phyloP scores from a whole-genome alignment of 1,139 yeast species.

The Taphrina betulina region DNA sequence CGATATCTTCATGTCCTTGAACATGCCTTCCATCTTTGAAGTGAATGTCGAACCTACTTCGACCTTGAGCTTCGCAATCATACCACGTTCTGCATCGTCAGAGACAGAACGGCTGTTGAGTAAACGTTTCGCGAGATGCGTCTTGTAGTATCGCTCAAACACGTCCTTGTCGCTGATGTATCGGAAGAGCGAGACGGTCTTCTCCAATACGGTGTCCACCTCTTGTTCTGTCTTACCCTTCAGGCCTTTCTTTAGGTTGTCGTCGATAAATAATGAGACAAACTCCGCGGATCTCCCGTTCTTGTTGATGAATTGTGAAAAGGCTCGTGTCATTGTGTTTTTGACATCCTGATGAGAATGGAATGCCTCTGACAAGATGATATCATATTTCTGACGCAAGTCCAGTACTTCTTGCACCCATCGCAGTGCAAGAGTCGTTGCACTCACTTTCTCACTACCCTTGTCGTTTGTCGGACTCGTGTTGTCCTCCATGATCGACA shows the following conservation, averaged over 20 bases:
- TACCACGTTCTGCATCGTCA: constrained; percentile 65
- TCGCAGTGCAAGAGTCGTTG: constrained; percentile 58
- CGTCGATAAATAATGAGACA: constrained; percentile 74
- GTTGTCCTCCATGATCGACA: constrained; percentile 3
- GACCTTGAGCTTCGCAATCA: constrained; percentile 68
- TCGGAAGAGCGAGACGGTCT: constrained; percentile 52
- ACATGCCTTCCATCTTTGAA: constrained; percentile 82
- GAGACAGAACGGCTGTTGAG: constrained; percentile 52
- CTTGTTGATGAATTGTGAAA: constrained; percentile 62
- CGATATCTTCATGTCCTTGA: constrained; percentile 71
- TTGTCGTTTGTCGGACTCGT: background rate
- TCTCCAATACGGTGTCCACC: constrained; percentile 38
- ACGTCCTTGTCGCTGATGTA: constrained; percentile 80
- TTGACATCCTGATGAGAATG: constrained; percentile 53
- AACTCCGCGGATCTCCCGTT: constrained; percentile 66
- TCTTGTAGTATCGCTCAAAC: constrained; percentile 82
- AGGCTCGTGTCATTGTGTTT: constrained; percentile 58
- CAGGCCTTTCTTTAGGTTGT: constrained; percentile 60
- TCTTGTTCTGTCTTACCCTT: constrained; percentile 46
- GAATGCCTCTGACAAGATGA: constrained; percentile 53
- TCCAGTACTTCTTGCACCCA: constrained; percentile 68
- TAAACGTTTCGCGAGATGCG: constrained; percentile 81
- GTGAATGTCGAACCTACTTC: constrained; percentile 82
- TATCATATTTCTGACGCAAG: constrained; percentile 56
- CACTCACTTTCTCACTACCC: constrained; percentile 45